Percentiles rank a stretch among this genome's conserved stretches.
These are phyloP conservation scores for Penium margaritaceum DNA, from an alignment of 139 green algal genomes.

Conservation along the genomic window DNA sequence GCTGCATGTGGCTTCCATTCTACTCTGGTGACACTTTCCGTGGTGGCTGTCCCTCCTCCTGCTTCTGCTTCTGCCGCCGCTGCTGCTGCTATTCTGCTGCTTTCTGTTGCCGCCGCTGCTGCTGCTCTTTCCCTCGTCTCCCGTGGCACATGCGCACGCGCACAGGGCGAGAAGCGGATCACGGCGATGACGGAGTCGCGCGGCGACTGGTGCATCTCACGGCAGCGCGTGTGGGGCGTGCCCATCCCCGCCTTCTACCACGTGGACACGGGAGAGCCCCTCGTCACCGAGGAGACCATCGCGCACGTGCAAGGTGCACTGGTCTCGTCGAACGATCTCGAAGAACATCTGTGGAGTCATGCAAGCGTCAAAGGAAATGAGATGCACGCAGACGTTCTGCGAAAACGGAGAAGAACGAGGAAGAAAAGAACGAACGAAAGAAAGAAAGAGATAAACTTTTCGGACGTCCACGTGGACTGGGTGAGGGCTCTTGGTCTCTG, in stretches of 20 bases:
- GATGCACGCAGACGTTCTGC: not conserved
- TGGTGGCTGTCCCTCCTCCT: too few relatives aligned
- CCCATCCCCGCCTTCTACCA: conserved; percentile 98
- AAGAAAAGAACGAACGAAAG: too few relatives aligned
- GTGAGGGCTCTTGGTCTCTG: too few relatives aligned
- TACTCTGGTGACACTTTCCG: too few relatives aligned
- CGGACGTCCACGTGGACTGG: too few relatives aligned
- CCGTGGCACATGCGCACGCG: not conserved
- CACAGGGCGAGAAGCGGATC: conserved; percentile 55
- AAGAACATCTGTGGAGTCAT: not conserved
- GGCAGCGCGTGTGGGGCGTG: conserved; percentile 90
- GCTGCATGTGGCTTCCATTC: too few relatives aligned
- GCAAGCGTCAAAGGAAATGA: not conserved
- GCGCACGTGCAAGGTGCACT: conserved; percentile 63
- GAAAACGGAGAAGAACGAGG: too few relatives aligned
- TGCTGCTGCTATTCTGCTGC: not conserved
- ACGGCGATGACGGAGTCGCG: conserved; percentile 80
- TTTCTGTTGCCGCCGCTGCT: not conserved
- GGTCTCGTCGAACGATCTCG: too few relatives aligned
- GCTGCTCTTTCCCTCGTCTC: too few relatives aligned
- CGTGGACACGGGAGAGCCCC: conserved; percentile 71
- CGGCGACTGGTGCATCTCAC: conserved; percentile 93
- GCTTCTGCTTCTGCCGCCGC: not conserved
- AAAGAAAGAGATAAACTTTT: too few relatives aligned
- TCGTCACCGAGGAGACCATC: conserved; percentile 85